Conservation (phyloP, 176 grass and related monocot species). For the Cymbopogon citratus region DNA sequence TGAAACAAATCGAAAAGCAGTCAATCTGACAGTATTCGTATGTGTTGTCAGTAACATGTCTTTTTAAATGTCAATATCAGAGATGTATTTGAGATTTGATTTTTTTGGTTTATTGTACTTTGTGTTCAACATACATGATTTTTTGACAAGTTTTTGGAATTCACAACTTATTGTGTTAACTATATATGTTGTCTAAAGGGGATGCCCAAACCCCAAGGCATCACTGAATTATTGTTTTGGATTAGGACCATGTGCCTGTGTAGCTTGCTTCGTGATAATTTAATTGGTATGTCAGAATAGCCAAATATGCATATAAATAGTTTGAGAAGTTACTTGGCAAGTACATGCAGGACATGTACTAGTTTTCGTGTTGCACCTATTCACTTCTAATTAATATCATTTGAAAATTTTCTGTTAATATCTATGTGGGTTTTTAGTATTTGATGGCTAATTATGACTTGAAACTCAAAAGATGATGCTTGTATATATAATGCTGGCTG, state of each 20-base stretch:
- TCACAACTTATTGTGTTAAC: not conserved
- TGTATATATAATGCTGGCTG: not conserved
- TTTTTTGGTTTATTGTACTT: not conserved
- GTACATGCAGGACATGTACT: not conserved
- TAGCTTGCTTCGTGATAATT: not conserved
- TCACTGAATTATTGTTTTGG: not conserved
- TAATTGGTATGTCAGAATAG: not conserved
- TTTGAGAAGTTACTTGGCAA: not conserved
- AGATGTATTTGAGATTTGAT: not conserved
- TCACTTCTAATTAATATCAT: not conserved
- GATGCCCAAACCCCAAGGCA: not conserved
- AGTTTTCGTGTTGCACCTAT: not conserved
- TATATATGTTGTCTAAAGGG: not conserved
- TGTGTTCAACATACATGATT: not conserved
- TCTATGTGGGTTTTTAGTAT: not conserved
- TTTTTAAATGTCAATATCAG: not conserved
- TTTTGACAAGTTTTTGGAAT: not conserved
- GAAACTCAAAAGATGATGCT: slow-evolving; percentile 19
- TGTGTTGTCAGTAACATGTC: not conserved
- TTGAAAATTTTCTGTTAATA: not conserved
- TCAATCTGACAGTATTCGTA: not conserved
- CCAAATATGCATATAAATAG: not conserved
- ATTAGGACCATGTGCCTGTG: slow-evolving; percentile 1
- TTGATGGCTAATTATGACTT: not conserved
- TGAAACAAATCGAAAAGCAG: not conserved